phyloP scores from a whole-genome alignment of 345 rosid species.

The Eucalyptus regnans region DNA sequence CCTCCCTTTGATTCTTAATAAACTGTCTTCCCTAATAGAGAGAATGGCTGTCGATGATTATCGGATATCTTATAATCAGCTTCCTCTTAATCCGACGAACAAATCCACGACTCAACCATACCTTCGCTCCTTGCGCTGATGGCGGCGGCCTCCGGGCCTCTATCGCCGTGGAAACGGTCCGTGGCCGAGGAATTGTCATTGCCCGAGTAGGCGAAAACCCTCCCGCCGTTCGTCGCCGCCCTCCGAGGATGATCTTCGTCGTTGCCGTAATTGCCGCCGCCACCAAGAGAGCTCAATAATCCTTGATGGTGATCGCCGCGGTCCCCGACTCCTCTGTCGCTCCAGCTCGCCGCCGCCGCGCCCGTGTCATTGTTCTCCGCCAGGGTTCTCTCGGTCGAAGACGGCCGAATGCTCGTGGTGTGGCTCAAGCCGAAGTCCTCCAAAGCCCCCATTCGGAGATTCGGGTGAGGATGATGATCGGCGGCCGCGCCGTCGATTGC shows the following conservation, averaged over 20 bases:
- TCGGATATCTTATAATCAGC: background rate
- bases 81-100: slow-evolving; percentile 54
- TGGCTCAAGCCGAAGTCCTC: slow-evolving; percentile 33
- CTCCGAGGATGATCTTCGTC: slow-evolving; percentile 9
- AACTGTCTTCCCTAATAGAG: background rate
- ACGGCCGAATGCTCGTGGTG: background rate
- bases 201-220: background rate
- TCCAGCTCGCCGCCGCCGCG: background rate
- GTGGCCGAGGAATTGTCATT: background rate
- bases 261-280: background rate
- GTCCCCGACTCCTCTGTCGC: background rate
- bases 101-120: slow-evolving; percentile 80
- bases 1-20: background rate
- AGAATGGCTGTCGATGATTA: background rate
- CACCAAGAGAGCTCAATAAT: slow-evolving; percentile 26
- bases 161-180: background rate
- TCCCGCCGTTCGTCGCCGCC: slow-evolving; percentile 17
- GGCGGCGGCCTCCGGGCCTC: background rate
- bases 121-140: slow-evolving; percentile 33
- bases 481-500: background rate
- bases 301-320: background rate
- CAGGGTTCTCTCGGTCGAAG: background rate
- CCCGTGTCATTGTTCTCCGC: background rate
- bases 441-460: slow-evolving; percentile 19
- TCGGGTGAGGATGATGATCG: slow-evolving; percentile 11